A percentile compares a stretch with the other conserved stretches of the same genome.
phyloP scores from a whole-genome alignment of 2,329 filamentous ascomycete species.

The Penicillium occitanis region DNA sequence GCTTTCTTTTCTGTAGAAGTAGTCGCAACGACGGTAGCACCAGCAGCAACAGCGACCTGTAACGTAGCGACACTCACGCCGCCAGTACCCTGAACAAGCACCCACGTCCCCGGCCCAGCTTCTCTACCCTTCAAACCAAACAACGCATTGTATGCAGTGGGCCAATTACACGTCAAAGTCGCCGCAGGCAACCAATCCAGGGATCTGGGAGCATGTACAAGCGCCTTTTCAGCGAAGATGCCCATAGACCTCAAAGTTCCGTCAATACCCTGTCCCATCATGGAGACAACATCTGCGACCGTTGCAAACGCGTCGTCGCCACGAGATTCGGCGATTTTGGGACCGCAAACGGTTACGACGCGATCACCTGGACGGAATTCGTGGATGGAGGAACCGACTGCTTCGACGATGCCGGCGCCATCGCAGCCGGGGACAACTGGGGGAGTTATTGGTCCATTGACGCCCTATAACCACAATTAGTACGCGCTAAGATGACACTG shows the following conservation, averaged over 20 bases:
- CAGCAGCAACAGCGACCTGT: conserved; percentile 48
- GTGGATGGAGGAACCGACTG: conserved; percentile 53
- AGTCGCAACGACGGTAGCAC: conserved; percentile 55
- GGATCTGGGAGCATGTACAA: conserved; percentile 49
- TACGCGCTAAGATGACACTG: too few species aligned
- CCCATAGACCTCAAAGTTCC: conserved; percentile 52
- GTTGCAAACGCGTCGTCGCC: conserved; percentile 36
- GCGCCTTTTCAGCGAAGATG: conserved; percentile 49
- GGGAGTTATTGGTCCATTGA: conserved; percentile 17
- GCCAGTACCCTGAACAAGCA: conserved; percentile 58
- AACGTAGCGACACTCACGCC: conserved; percentile 55
- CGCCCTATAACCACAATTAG: not conserved
- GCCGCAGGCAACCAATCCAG: conserved; percentile 40
- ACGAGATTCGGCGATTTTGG: conserved; percentile 46
- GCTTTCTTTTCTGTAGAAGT: conserved; percentile 55
- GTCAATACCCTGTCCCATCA: conserved; percentile 48
- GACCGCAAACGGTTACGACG: conserved; percentile 7
- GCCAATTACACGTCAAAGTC: conserved; percentile 22
- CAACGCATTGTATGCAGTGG: conserved; percentile 63
- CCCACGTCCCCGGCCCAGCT: conserved; percentile 53
- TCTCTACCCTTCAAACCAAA: conserved; percentile 49
- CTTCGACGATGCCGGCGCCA: conserved; percentile 60
- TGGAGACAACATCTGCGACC: not conserved
- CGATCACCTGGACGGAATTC: conserved; percentile 18
- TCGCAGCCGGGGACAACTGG: conserved; percentile 59